Percentiles rank a stretch among this genome's conserved stretches.
These are phyloP conservation scores for Ceriops decandra DNA, from an alignment of 345 rosid genomes.

Conservation along the genomic window DNA sequence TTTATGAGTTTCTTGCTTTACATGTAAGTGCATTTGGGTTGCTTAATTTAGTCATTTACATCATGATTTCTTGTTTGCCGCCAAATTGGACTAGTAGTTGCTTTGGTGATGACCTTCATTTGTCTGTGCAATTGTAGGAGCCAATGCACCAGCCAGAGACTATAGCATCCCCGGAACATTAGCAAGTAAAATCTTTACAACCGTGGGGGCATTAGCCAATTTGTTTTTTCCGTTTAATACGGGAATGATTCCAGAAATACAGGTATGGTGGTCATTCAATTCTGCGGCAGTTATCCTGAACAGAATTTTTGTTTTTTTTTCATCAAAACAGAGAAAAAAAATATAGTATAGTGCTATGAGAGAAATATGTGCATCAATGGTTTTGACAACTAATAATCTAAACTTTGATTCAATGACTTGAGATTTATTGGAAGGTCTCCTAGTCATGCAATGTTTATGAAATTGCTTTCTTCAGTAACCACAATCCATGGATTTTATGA, in stretches of 20 bases:
- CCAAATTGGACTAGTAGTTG: background rate
- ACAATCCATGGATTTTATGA: background rate
- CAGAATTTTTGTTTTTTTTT: too few relatives aligned
- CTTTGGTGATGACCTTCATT: background rate
- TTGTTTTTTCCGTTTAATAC: constrained; percentile 90
- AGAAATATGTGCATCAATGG: background rate
- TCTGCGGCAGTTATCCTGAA: too few relatives aligned
- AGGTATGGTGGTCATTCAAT: constrained; percentile 27
- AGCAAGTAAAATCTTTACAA: constrained; percentile 48
- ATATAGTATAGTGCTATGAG: background rate
- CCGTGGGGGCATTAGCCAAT: constrained; percentile 76
- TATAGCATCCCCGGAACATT: constrained; percentile 60
- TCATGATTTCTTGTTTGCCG: too few relatives aligned
- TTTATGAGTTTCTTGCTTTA: too few relatives aligned
- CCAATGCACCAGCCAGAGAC: constrained; percentile 62
- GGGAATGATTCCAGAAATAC: constrained; percentile 98
- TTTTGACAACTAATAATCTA: background rate
- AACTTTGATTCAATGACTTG: background rate
- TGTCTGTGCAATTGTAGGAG: constrained; percentile 37
- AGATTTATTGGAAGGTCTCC: background rate
- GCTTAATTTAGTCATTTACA: too few relatives aligned
- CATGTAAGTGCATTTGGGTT: too few relatives aligned
- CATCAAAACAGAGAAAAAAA: background rate
- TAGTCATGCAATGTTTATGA: background rate
- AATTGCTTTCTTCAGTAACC: too few relatives aligned